Base-by-base conservation (phyloP, 306 rosid species). In the Pachyrhizus erosus region DNA sequence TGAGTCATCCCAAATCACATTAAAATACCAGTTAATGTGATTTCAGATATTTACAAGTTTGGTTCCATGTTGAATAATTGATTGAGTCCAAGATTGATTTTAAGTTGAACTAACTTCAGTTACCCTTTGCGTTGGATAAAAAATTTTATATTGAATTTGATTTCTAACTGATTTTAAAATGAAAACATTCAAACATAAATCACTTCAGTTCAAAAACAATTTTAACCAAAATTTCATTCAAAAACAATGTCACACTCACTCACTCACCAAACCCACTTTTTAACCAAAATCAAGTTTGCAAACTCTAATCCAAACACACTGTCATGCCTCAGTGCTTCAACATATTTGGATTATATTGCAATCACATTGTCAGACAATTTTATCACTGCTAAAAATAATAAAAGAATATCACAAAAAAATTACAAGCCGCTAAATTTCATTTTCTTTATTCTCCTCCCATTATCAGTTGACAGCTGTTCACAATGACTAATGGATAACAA, bases 401-500 rank as follows among this genome's bases (percentile, higher is more conserved):
- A 49, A 17, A 18, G 3, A 54, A 40, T 12, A 57, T 18, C 23
- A 21, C 33, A 40, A 21, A 26, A 26, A 80, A 34, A 26, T 24
- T 46, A 54, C 9, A 58, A 3, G 65, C n/a, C 31, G 33, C 65
- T 24, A 58, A 10, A 10, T 1, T 58, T 11, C 46, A 8, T 3
- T 18, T 18, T 20, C 20, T 54, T 18, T 20, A 54, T 8, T 54
- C 11, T 8, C 26, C 20, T 34, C 40, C 13, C 2, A 39, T 20
- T 17, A 58, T 33, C 61, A 18, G 17, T 0, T 31, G 34, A 31
- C 52, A 27, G n/a, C 34, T 62, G 33, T 64, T 78, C 70, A 71
- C 68, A 70, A 26, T 18, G 60, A 52, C 26, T 65, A 67, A 67
- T 48, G 65, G 73, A 34, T 15, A 27, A 57, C 29, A 70, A 42